phyloP scores from a whole-genome alignment of 2,329 filamentous ascomycete species.

The Tympanopsis confertula region DNA sequence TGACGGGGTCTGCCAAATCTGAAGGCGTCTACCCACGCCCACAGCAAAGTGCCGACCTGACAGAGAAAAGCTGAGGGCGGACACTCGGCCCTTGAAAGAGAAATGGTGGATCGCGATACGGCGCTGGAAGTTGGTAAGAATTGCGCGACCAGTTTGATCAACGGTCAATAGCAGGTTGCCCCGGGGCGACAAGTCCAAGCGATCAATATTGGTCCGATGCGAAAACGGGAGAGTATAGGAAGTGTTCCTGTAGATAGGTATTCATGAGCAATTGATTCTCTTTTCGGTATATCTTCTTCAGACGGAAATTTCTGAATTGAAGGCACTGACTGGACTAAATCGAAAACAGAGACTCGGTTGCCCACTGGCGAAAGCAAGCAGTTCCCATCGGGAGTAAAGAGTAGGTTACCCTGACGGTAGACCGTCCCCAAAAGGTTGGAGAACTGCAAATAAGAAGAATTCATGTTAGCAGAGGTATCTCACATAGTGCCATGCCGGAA shows the following conservation, averaged over 20 bases:
- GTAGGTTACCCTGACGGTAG: slow-evolving; percentile 92
- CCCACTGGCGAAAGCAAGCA: slow-evolving; percentile 92
- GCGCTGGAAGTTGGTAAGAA: slow-evolving; percentile 80
- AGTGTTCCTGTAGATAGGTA: slow-evolving; percentile 51
- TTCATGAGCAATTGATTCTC: not conserved
- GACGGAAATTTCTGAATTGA: slow-evolving; percentile 1
- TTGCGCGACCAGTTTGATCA: slow-evolving; percentile 87
- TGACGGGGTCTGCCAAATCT: slow-evolving; percentile 92
- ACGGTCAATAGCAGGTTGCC: slow-evolving; percentile 87
- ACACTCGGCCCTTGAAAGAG: slow-evolving; percentile 76
- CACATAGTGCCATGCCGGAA: slow-evolving; percentile 8
- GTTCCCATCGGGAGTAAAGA: slow-evolving; percentile 93
- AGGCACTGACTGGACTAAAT: slow-evolving; percentile 71
- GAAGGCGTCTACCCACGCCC: slow-evolving; percentile 73
- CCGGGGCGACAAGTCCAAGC: slow-evolving; percentile 76
- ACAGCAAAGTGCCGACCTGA: slow-evolving; percentile 86
- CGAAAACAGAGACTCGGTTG: slow-evolving; percentile 90
- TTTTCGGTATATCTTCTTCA: not conserved
- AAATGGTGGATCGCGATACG: slow-evolving; percentile 87
- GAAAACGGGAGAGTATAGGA: slow-evolving; percentile 79
- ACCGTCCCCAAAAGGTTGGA: slow-evolving; percentile 97
- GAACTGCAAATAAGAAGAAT: slow-evolving; percentile 46
- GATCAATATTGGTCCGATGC: slow-evolving; percentile 84
- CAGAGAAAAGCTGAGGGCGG: slow-evolving; percentile 79
- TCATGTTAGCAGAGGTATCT: not conserved